Evolutionary conservation across 352 stramenopile genomes (phyloP).

Genomic region (Phytophthora europaea): DNA sequence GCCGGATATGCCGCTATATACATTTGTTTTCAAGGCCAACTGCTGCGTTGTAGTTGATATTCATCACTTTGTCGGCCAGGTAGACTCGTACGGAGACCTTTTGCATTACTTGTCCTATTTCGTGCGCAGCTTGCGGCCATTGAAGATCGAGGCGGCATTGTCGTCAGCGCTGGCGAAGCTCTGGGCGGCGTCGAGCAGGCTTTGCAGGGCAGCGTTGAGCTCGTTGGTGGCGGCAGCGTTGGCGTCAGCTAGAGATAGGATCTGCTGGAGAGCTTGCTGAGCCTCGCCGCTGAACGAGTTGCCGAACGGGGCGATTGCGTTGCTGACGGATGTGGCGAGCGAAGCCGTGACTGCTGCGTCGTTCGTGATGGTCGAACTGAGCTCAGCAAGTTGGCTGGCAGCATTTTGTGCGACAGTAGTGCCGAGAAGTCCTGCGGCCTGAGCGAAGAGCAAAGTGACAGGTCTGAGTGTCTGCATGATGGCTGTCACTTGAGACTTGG

Average conservation of each 20-base stretch:
- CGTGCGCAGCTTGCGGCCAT: constrained; percentile 26
- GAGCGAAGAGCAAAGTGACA: constrained; percentile 9
- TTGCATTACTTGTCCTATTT: constrained; percentile 10
- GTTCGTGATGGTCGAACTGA: constrained; percentile 12
- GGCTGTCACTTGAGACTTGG: constrained; percentile 4
- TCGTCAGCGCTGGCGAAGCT: constrained; percentile 17
- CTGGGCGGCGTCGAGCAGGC: constrained; percentile 11
- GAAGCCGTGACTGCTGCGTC: constrained; percentile 17
- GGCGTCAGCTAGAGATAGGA: constrained; percentile 3
- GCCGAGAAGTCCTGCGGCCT: constrained; percentile 10
- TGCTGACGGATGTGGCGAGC: constrained; percentile 15
- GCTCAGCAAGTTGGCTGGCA: constrained; percentile 6
- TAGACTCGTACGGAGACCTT: background rate
- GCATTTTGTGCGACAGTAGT: constrained; percentile 13
- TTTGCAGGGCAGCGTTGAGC: constrained; percentile 28
- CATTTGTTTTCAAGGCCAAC: constrained; percentile 34
- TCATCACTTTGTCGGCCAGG: background rate
- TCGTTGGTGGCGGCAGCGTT: constrained; percentile 21
- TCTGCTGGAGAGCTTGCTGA: constrained; percentile 9
- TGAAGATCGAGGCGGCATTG: constrained; percentile 21
- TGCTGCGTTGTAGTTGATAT: constrained; percentile 1
- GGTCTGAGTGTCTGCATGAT: constrained; percentile 13
- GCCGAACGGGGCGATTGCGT: constrained; percentile 11
- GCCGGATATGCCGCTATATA: constrained; percentile 33
- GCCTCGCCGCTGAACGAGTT: background rate